Evolutionary conservation across 805 yeast genomes (phyloP).

Genomic region (Wickerhamomyces ciferrii): DNA sequence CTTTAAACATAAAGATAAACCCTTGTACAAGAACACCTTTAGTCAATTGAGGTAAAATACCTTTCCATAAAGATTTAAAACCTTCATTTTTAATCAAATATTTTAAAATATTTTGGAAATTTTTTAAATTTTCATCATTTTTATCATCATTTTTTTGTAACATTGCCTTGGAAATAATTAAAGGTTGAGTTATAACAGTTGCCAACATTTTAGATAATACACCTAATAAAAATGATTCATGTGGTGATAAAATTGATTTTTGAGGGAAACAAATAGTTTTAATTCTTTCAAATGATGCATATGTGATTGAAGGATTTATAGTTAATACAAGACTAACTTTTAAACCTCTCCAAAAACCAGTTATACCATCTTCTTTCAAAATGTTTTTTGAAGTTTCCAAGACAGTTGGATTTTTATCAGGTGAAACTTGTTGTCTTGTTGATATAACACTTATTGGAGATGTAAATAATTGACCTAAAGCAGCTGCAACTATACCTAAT

Average conservation of each 20-base stretch:
- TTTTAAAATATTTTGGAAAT: constrained; percentile 58
- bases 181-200: constrained; percentile 75
- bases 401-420: constrained; percentile 26
- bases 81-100: constrained; percentile 65
- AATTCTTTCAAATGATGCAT: constrained; percentile 72
- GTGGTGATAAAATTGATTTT: constrained; percentile 42
- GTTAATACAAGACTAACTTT: constrained; percentile 77
- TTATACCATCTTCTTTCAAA: constrained; percentile 54
- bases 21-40: constrained; percentile 88
- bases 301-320: constrained; percentile 81
- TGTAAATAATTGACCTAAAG: constrained; percentile 73
- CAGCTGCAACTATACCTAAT: constrained; percentile 79
- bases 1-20: constrained; percentile 66
- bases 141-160: constrained; percentile 47
- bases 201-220: constrained; percentile 80
- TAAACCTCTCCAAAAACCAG: constrained; percentile 80
- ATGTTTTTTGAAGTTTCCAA: constrained; percentile 43
- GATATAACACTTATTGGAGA: constrained; percentile 78
- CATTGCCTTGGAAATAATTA: constrained; percentile 80
- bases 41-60: constrained; percentile 70
- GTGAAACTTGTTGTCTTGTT: constrained; percentile 55
- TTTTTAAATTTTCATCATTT: constrained; percentile 40
- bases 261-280: constrained; percentile 38
- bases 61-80: constrained; percentile 65
- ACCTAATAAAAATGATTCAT: constrained; percentile 66